Base-by-base conservation (phyloP, 805 yeast species). In the Wickerhamiella occidentalis region DNA sequence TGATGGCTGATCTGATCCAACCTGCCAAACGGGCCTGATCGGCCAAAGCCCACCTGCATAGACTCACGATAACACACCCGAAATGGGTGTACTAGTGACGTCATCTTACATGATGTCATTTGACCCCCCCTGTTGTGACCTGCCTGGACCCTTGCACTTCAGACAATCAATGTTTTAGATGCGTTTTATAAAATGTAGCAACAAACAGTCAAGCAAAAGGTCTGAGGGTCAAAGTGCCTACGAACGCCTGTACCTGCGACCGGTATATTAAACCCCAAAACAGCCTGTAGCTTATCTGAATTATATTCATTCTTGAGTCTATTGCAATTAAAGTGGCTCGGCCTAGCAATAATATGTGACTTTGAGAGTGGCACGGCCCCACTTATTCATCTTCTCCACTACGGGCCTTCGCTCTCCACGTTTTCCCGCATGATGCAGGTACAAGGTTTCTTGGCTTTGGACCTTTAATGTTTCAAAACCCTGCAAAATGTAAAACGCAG, bases 1-100 rank as follows among this genome's bases (percentile, higher is more conserved):
- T 69, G 22, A 61, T 68, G 25, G 72, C 73, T 3, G 72, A 68
- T 37, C 36, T 45, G 15, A 37, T 37, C 25, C 25, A 26, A 15
- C 38, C 38, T 6, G 19, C 21, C 19, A 29, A 7, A 11, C 12
- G 33, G 33, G 33, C n/a, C 13, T 23, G 26, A 23, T n/a, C n/a
- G n/a, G n/a, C n/a, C n/a, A n/a, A n/a, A n/a, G n/a, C n/a, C n/a
- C n/a, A n/a, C n/a, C n/a, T n/a, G n/a, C n/a, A n/a, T 25, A 9
- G 28, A 9, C 28, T 25, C 28, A 25, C 28, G 28, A 13, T 29
- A 13, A 29, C 33, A 29, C 33, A 6, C 9, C 6, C 9, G 28
- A 6, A 9, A 9, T 25, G 9, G 9, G 9, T 25, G 28, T 6
- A 6, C 9, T 12, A 30, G n/a, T 33, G 38, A 33, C 38, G 38